Percentiles rank a stretch among this genome's conserved stretches.
phyloP scores from a whole-genome alignment of 208 protist species.

The Acanthamoeba culbertsoni region DNA sequence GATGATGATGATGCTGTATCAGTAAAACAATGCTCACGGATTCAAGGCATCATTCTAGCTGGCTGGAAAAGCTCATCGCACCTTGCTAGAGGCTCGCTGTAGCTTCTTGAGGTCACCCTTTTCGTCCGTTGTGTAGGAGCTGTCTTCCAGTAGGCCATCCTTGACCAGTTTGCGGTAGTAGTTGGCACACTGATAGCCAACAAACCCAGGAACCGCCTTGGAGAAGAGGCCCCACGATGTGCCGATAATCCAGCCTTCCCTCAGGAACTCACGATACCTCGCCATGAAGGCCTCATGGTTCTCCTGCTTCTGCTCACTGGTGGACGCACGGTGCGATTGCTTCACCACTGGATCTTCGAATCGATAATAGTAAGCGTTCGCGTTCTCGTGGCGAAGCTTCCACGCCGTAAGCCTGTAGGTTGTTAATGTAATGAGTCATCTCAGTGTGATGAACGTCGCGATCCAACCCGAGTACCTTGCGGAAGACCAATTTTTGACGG shows the following conservation, averaged over 20 bases:
- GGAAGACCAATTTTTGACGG: not conserved
- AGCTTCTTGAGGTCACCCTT: not conserved
- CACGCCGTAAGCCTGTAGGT: not conserved
- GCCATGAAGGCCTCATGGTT: not conserved
- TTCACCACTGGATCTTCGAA: not conserved
- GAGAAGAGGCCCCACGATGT: not conserved
- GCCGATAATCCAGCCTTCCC: not conserved
- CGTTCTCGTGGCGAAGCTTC: not conserved
- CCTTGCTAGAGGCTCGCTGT: not conserved
- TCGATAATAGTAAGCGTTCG: constrained; percentile 11
- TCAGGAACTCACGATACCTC: not conserved
- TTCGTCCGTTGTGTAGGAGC: not conserved
- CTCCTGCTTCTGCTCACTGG: not conserved
- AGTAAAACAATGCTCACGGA: no score
- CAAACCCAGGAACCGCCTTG: not conserved
- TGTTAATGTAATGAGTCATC: not conserved
- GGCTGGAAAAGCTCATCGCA: no score
- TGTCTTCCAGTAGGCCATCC: not conserved
- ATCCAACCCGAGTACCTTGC: not conserved
- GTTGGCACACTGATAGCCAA: not conserved
- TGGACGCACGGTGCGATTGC: not conserved
- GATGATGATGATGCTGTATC: no score
- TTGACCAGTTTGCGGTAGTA: not conserved
- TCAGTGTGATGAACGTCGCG: not conserved
- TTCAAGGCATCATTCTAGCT: no score